Percentiles rank a stretch among this genome's conserved stretches.
Conservation (phyloP, 1,284 basidiomycete genomes). For the Irpex lacteus region DNA sequence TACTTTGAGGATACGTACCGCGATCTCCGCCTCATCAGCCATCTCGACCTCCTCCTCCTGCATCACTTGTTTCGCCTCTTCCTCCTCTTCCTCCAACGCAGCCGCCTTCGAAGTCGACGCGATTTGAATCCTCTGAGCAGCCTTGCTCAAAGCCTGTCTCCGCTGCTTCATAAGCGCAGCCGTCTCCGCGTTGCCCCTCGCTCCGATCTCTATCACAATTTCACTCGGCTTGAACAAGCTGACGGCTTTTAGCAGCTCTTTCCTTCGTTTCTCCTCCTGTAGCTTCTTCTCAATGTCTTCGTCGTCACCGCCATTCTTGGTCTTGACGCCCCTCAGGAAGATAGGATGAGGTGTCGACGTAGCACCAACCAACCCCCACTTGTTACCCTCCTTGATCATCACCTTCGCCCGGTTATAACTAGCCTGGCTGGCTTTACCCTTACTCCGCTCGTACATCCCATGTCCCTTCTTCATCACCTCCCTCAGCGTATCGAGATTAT, state of each 20-base stretch:
- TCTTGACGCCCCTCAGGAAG: constrained; percentile 33
- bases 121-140: constrained; percentile 44
- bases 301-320: constrained; percentile 19
- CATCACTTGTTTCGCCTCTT: constrained; percentile 29
- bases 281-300: constrained; percentile 22
- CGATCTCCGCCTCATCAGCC: constrained; percentile 59
- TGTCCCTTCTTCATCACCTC: constrained; percentile 91
- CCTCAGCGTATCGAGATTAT: constrained; percentile 71
- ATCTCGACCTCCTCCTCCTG: constrained; percentile 28
- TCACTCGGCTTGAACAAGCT: constrained; percentile 85
- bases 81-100: constrained; percentile 33
- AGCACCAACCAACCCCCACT: constrained; percentile 66
- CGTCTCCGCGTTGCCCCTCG: constrained; percentile 59
- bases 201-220: constrained; percentile 92
- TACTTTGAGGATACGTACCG: constrained; percentile 39
- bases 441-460: constrained; percentile 91
- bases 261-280: constrained; percentile 52
- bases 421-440: constrained; percentile 84
- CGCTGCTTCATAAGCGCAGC: constrained; percentile 87
- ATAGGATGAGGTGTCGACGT: constrained; percentile 75
- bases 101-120: constrained; percentile 33
- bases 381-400: constrained; percentile 65
- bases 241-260: constrained; percentile 72
- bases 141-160: constrained; percentile 73
- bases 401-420: constrained; percentile 90